Evolutionary conservation across 1,139 yeast genomes (phyloP).

Genomic region (Taiozyma onychis): DNA sequence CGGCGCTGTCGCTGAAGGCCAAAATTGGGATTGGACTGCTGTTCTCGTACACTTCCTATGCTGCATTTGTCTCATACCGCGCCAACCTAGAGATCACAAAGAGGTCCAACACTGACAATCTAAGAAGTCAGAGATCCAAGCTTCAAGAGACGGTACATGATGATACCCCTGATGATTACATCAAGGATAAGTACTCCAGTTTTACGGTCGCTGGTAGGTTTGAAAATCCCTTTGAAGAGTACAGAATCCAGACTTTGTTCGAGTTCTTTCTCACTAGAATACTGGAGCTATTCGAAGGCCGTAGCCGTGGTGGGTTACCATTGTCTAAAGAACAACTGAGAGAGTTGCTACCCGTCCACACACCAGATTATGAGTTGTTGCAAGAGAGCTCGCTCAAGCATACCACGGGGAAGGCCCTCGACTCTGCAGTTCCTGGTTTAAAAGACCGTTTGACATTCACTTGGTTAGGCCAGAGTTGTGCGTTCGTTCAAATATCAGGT

Average conservation of each 20-base stretch:
- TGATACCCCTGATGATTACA: constrained; percentile 6
- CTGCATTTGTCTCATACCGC: constrained; percentile 51
- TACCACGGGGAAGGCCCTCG: constrained; percentile 6
- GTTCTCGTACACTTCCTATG: constrained; percentile 63
- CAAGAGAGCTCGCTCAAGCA: constrained; percentile 8
- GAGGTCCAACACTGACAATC: constrained; percentile 33
- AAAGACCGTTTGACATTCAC: constrained; percentile 58
- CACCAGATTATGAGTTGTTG: constrained; percentile 47
- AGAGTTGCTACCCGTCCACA: constrained; percentile 48
- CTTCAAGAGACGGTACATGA: constrained; percentile 8
- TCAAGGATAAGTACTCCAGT: constrained; percentile 33
- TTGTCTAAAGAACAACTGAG: constrained; percentile 37
- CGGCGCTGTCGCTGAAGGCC: constrained; percentile 17
- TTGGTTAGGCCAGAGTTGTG: constrained; percentile 93
- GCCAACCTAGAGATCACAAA: constrained; percentile 52
- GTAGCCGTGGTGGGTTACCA: constrained; percentile 67
- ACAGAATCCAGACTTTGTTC: constrained; percentile 82
- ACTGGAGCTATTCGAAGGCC: constrained; percentile 57
- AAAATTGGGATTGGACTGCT: constrained; percentile 38
- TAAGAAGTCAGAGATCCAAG: constrained; percentile 2
- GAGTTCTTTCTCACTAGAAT: constrained; percentile 74
- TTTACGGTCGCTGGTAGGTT: constrained; percentile 70
- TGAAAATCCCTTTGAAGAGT: constrained; percentile 90
- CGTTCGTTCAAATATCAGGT: constrained; percentile 65
- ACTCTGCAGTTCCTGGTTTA: constrained; percentile 28